Evolutionary conservation across 495 filamentous ascomycete species (phyloP).

Genomic region (Neurospora sp.): DNA sequence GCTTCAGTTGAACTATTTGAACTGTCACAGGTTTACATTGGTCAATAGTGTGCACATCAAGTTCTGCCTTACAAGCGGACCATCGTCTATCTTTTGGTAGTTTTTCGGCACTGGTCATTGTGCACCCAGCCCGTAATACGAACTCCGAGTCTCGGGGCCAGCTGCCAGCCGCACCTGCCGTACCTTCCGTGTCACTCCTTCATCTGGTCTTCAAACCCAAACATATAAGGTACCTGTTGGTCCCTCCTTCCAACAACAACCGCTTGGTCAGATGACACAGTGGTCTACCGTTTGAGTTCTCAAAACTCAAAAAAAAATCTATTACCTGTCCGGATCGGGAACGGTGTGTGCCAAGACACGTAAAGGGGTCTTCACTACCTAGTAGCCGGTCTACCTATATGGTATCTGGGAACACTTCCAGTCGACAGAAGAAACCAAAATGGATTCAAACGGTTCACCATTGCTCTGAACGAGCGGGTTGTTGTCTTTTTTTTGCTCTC

Average conservation of each 20-base stretch:
- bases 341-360: background rate
- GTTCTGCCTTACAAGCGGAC: too few relatives aligned
- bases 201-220: background rate
- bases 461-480: background rate
- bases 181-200: background rate
- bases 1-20: too few relatives aligned
- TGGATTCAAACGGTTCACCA: background rate
- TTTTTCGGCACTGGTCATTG: too few relatives aligned
- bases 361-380: background rate
- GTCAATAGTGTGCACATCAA: too few relatives aligned
- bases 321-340: background rate
- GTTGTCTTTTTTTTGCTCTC: background rate
- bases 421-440: background rate
- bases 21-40: too few relatives aligned
- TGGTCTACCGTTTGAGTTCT: background rate
- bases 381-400: background rate
- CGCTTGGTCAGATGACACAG: background rate
- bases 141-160: too few relatives aligned
- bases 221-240: background rate
- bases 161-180: background rate
- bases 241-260: background rate
- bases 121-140: too few relatives aligned
- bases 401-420: background rate
- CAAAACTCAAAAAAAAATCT: background rate
- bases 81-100: too few relatives aligned